phyloP scores from a whole-genome alignment of 352 stramenopile species.

The Elongisporangium undulatum region DNA sequence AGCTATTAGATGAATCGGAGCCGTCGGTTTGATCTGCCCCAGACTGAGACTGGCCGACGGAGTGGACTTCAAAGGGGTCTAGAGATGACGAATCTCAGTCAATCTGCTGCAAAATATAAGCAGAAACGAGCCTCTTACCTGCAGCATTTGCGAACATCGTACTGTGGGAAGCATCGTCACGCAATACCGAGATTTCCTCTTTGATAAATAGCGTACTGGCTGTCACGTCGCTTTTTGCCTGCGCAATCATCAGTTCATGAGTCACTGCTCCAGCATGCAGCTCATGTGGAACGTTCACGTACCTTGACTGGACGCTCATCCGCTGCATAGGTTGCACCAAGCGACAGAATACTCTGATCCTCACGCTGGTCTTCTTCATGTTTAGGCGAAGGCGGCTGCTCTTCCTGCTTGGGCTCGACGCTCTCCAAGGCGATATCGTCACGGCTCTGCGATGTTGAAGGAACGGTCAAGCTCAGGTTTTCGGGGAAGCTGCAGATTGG shows the following conservation, averaged over 20 bases:
- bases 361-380: slow-evolving; percentile 9
- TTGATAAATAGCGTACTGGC: not conserved
- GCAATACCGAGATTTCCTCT: not conserved
- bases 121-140: too few relatives aligned
- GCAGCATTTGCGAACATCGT: not conserved
- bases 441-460: not conserved
- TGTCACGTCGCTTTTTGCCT: not conserved
- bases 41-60: not conserved
- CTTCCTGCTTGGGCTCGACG: not conserved
- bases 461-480: slow-evolving; percentile 40
- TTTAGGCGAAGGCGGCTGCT: slow-evolving; percentile 8
- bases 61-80: not conserved
- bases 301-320: not conserved
- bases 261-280: not conserved
- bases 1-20: slow-evolving; percentile 1
- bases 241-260: not conserved
- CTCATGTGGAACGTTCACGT: not conserved
- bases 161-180: not conserved
- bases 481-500: slow-evolving; percentile 64
- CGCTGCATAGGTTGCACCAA: not conserved
- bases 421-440: not conserved
- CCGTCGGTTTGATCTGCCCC: not conserved
- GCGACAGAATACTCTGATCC: not conserved
- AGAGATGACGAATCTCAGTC: not conserved
- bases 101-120: too few relatives aligned